A percentile compares a stretch with the other conserved stretches of the same genome.
phyloP scores from a whole-genome alignment of 192 early-diverging fungal genomes.

The Spizellomyces punctatus region DNA sequence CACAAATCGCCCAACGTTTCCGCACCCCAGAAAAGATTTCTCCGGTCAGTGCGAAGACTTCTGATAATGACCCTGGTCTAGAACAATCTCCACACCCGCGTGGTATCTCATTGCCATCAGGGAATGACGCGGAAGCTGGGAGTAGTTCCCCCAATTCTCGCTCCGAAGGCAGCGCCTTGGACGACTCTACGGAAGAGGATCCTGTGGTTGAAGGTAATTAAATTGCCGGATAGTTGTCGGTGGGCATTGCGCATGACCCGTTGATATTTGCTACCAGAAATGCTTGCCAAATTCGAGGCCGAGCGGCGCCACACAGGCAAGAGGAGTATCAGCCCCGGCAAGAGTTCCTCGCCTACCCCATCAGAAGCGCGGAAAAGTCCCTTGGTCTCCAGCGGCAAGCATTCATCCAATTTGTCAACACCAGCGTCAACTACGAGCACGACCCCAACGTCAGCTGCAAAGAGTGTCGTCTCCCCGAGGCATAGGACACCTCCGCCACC shows the following conservation, averaged over 20 bases:
- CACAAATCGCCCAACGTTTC: constrained; percentile 1
- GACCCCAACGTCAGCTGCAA: not conserved
- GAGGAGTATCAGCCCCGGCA: too few species aligned
- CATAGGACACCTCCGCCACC: not conserved
- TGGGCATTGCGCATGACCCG: too few species aligned
- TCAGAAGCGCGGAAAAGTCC: not conserved
- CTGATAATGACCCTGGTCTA: not conserved
- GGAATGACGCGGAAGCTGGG: not conserved
- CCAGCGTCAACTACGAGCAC: not conserved
- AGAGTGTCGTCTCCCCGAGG: not conserved
- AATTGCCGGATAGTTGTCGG: too few species aligned
- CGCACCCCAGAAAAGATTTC: not conserved
- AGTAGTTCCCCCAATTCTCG: not conserved
- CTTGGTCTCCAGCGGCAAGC: not conserved
- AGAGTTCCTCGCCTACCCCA: too few species aligned
- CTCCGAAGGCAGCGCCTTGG: not conserved
- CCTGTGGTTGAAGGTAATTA: not conserved
- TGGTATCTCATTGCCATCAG: too few species aligned
- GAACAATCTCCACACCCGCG: too few species aligned
- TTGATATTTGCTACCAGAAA: too few species aligned
- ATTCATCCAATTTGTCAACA: not conserved
- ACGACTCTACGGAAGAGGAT: not conserved
- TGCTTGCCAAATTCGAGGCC: too few species aligned
- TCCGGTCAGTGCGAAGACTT: not conserved
- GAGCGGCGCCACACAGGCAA: too few species aligned